These are phyloP conservation scores for Sclerotinia spermophila DNA, from an alignment of 2,329 filamentous ascomycete species.

Conservation along the genomic window DNA sequence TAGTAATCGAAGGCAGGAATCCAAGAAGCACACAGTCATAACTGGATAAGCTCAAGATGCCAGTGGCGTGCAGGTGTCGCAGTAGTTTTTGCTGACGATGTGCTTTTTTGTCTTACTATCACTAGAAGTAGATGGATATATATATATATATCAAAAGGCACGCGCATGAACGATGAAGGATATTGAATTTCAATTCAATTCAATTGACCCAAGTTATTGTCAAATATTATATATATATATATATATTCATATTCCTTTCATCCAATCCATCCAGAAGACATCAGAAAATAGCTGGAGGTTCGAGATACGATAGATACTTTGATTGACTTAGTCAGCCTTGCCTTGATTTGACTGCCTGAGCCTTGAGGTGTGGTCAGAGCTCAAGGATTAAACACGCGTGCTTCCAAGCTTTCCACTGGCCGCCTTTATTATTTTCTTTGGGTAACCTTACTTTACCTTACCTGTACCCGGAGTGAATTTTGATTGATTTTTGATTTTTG, in stretches of 20 bases:
- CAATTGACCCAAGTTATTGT: not conserved
- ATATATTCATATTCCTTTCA: not conserved
- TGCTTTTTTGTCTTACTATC: not conserved
- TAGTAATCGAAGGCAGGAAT: not conserved
- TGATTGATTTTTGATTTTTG: not conserved
- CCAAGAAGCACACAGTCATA: not conserved
- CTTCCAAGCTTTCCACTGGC: not conserved
- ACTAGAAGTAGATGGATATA: too few relatives aligned
- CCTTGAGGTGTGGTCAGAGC: not conserved
- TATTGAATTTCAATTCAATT: not conserved
- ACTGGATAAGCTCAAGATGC: not conserved
- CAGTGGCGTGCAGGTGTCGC: not conserved
- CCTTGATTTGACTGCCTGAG: too few relatives aligned
- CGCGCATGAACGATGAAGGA: not conserved
- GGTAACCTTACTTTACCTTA: too few relatives aligned
- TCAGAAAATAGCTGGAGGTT: not conserved
- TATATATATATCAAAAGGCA: not conserved
- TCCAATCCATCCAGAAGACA: not conserved
- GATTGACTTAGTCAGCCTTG: too few relatives aligned
- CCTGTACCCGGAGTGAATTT: not conserved
- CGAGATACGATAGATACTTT: too few relatives aligned
- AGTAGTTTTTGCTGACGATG: not conserved
- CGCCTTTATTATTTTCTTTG: constrained; percentile 1
- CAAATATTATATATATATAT: too few relatives aligned
- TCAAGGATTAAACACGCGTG: constrained; percentile 1